Percentiles rank a stretch among this genome's conserved stretches.
These are phyloP conservation scores for Coniochaeta pulveracea DNA, from an alignment of 2,329 filamentous ascomycete genomes.

Conservation along the genomic window DNA sequence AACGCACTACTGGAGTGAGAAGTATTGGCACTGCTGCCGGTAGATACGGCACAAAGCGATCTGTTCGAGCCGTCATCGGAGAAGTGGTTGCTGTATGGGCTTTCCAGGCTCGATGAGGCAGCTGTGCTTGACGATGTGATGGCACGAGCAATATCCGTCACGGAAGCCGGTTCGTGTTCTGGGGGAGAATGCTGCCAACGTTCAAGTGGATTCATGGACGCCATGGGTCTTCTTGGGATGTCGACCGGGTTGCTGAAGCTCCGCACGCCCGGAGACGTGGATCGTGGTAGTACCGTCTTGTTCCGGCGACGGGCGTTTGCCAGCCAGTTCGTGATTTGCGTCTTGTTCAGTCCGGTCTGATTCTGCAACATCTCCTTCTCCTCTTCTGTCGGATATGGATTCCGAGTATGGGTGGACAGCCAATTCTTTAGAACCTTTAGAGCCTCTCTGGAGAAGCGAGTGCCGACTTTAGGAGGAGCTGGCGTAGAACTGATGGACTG, in stretches of 20 bases:
- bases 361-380: conserved; percentile 72
- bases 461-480: conserved; percentile 49
- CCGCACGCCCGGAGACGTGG: conserved; percentile 57
- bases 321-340: conserved; percentile 85
- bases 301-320: conserved; percentile 78
- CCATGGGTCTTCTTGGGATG: conserved; percentile 49
- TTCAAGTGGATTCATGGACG: conserved; percentile 45
- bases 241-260: conserved; percentile 56
- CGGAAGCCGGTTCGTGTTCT: conserved; percentile 48
- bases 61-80: conserved; percentile 50
- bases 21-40: conserved; percentile 47
- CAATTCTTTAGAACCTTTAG: conserved; percentile 75
- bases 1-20: conserved; percentile 51
- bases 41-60: conserved; percentile 48
- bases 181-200: conserved; percentile 49
- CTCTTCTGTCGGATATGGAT: conserved; percentile 81
- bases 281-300: conserved; percentile 60
- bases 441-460: conserved; percentile 70
- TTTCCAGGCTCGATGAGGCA: conserved; percentile 40
- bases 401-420: conserved; percentile 67
- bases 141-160: conserved; percentile 46
- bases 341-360: conserved; percentile 69
- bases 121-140: conserved; percentile 41
- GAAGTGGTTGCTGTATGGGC: conserved; percentile 43
- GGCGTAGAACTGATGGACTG: conserved; percentile 3